Conservation (phyloP, 768 basidiomycete genomes). For the Pleurotus ostreatus region DNA sequence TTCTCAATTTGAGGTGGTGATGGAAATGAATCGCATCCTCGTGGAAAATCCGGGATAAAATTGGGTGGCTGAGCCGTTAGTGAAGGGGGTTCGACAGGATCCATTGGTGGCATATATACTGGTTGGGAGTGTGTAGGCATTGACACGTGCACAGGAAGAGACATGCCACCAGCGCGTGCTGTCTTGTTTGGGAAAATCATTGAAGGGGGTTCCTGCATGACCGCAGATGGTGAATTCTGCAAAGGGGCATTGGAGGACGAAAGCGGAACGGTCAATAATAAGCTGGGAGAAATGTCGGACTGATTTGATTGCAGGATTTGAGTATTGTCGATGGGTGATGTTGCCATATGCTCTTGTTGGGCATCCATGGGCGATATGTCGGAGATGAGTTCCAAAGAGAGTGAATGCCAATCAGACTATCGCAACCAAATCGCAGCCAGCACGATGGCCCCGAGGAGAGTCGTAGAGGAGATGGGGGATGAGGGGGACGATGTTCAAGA, state of each 20-base stretch:
- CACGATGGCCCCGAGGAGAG: constrained; percentile 1
- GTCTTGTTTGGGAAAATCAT: constrained; percentile 26
- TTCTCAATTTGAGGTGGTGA: constrained; percentile 28
- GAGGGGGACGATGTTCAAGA: neutral
- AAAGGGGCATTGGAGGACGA: constrained; percentile 17
- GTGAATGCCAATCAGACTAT: constrained; percentile 1
- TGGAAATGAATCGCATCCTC: constrained; percentile 26
- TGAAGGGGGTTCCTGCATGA: constrained; percentile 14
- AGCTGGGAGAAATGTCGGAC: constrained; percentile 21
- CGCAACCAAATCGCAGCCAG: constrained; percentile 7
- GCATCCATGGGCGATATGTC: constrained; percentile 17
- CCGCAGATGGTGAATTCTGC: constrained; percentile 26
- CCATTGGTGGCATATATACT: constrained; percentile 33
- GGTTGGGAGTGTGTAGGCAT: constrained; percentile 31
- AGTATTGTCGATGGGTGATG: constrained; percentile 32
- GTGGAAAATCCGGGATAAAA: constrained; percentile 38
- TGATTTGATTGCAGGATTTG: constrained; percentile 23
- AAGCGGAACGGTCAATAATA: constrained; percentile 16
- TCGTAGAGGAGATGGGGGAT: neutral
- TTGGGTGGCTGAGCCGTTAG: constrained; percentile 25
- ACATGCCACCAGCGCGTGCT: constrained; percentile 19
- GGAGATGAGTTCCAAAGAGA: constrained; percentile 6
- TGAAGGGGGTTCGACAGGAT: constrained; percentile 22
- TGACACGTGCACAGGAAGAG: constrained; percentile 33
- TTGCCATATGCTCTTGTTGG: constrained; percentile 27